phyloP scores from a whole-genome alignment of 2,329 filamentous ascomycete species.

The Pseudogymnoascus sp. region DNA sequence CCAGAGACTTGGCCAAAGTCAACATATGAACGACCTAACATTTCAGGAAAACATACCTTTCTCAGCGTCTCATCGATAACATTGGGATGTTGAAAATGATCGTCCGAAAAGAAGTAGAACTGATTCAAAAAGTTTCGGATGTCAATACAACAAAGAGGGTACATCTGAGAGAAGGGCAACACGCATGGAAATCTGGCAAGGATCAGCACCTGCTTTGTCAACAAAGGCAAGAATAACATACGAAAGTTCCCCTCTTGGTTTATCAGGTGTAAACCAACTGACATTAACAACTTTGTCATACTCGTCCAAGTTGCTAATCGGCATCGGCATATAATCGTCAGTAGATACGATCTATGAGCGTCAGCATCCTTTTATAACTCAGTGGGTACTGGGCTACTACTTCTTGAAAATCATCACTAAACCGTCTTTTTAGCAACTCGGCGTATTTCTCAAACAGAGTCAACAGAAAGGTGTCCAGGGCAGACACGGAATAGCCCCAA shows the following conservation, averaged over 20 bases:
- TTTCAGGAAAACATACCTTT: slow-evolving; percentile 44
- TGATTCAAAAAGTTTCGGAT: slow-evolving; percentile 97
- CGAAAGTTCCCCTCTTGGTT: slow-evolving; percentile 66
- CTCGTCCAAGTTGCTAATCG: slow-evolving; percentile 81
- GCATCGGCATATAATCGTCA: slow-evolving; percentile 99
- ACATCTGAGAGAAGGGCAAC: slow-evolving; percentile 98
- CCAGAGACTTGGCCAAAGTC: slow-evolving; percentile 58
- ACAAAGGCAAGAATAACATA: slow-evolving; percentile 36
- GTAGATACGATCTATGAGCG: slow-evolving; percentile 63
- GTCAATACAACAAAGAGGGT: slow-evolving; percentile 94
- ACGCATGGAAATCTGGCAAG: slow-evolving; percentile 74
- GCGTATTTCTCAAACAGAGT: slow-evolving; percentile 90
- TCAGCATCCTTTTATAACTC: slow-evolving; percentile 14
- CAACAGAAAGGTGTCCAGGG: slow-evolving; percentile 79
- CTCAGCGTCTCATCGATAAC: slow-evolving; percentile 88
- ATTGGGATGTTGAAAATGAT: slow-evolving; percentile 85
- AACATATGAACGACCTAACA: neutral
- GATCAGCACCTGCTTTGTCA: neutral
- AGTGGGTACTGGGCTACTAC: slow-evolving; percentile 34
- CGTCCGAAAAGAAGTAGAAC: slow-evolving; percentile 95
- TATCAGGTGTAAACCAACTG: slow-evolving; percentile 90
- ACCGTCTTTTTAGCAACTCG: slow-evolving; percentile 79
- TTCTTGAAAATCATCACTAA: slow-evolving; percentile 94
- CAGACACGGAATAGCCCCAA: slow-evolving; percentile 80
- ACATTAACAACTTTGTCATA: slow-evolving; percentile 95